Base-by-base conservation (phyloP, 306 rosid genomes). In the Casuarina cunninghamiana region DNA sequence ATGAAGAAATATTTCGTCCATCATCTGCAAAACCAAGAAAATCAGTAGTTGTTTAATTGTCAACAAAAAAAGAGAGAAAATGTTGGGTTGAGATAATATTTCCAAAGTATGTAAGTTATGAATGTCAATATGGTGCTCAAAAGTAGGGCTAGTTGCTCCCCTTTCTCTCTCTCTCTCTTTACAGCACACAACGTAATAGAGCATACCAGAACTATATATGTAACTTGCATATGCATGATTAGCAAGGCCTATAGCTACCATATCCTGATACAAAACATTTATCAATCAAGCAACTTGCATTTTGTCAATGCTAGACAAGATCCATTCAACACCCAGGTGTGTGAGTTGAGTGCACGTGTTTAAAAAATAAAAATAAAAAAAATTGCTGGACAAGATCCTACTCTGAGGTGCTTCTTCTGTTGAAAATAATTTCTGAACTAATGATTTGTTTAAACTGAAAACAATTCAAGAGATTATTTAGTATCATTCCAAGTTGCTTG, bases 1-100 rank as follows among this genome's bases (percentile, higher is more conserved):
- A 83, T 92, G 98, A 80, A 90, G 91, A 85, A 89, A 92, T 81
- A 89, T 88, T 84, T 94, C 97, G 72, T 94, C 98, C 93, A 94
- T 92, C 96, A 94, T 90, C 98, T 94, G 89, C 86, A 79, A 82
- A 68, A 81, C 87, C 89, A 73, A 77, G 49, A 81, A 76, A 87
- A 45, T 63, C 57, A 50, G 75, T 53, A 68, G 81, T 41, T 49
- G 42, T 42, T 3, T n/a, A 66, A 66, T 41, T 17, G 49, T 2
- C 9, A 48, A 48, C 2, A 1, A 19, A 57, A 57, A 6, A 6
- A 1, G 3, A 58, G 26, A 26, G 26, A 32, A 1, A 19, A 32
- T 1, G 32, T 26, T 26, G 32, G 32, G 32, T 10, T 17, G 68
- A 12, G 41, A 61, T 61, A 10, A 61, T 35, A 61, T 61, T 37